Evolutionary conservation across 441 rosid genomes (phyloP), one percentile per base, ranked within the genome.

Genomic region (Eruca vesicaria): DNA sequence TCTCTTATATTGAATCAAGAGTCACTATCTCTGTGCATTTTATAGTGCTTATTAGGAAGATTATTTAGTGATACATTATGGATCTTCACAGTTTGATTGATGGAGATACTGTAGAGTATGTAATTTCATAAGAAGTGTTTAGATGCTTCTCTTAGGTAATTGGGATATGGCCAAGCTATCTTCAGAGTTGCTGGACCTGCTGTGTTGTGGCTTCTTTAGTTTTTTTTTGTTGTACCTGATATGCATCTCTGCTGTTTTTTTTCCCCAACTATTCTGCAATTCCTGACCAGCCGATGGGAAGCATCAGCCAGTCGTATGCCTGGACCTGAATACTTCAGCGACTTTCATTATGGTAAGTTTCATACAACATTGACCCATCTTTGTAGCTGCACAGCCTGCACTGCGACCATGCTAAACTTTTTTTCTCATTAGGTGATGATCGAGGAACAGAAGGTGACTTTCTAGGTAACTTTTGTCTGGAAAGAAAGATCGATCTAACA

Each of bases 401-500:
- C n/a, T n/a, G n/a, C n/a, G 59, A 68, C 68, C 74, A 68, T 63
- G 61, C 26, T 63, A 63, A 62, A 48, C 21, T 12, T 5, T 9
- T 20, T 18, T 41, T 33, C 29, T 26, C 4, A 10, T 50, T 33
- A 21, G 90, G 92, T 15, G 89, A 88, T 77, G 96, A 90, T 79
- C 85, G 86, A 71, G 85, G 87, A 79, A 78, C 86, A n/a, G 95
- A 93, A 74, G 84, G 84, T 77, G 95, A 88, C 78, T 87, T 85
- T 80, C 76, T 83, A 38, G 88, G 98, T 69, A 78, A 88, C 75
- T 86, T 93, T 75, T 86, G 90, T 82, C 78, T 85, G 43, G 98
- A 95, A 20, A 90, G 94, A 84, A 91, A 90, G 82, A 87, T 91
- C 57, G 99, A 93, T 83, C 83, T 95, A 61, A 90, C 99, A 36